Evolutionary conservation across 2,329 filamentous ascomycete genomes (phyloP).

Genomic region (Thelonectria blattea): DNA sequence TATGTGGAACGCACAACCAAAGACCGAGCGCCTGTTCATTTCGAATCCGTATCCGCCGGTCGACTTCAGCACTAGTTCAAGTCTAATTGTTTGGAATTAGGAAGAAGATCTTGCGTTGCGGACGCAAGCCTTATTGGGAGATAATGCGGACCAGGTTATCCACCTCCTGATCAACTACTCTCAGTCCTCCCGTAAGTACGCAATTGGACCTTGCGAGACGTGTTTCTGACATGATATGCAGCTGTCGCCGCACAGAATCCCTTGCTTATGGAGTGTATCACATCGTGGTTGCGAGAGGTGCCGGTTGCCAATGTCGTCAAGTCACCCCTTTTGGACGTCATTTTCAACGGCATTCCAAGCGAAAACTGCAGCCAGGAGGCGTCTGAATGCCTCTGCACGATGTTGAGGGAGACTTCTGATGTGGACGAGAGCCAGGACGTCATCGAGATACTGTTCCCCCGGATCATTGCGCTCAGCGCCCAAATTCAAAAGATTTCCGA

Average conservation of each 20-base stretch:
- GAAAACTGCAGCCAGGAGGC: conserved; percentile 85
- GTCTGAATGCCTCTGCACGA: conserved; percentile 89
- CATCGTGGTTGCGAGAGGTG: conserved; percentile 95
- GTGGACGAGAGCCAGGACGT: conserved; percentile 87
- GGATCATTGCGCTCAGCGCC: conserved; percentile 76
- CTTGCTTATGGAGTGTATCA: conserved; percentile 91
- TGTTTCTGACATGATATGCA: conserved; percentile 44
- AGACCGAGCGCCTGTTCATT: conserved; percentile 46
- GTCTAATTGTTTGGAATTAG: conserved; percentile 63
- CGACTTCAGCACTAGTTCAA: conserved; percentile 43
- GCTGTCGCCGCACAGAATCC: conserved; percentile 83
- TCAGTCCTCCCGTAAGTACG: conserved; percentile 81
- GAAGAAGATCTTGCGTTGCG: conserved; percentile 91
- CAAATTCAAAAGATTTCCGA: conserved; percentile 77
- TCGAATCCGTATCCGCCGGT: conserved; percentile 45
- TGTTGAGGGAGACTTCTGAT: conserved; percentile 90
- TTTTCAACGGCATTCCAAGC: conserved; percentile 77
- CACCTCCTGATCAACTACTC: conserved; percentile 87
- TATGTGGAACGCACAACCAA: conserved; percentile 75
- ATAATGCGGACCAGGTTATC: conserved; percentile 89
- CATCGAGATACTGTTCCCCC: conserved; percentile 83
- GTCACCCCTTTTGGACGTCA: conserved; percentile 81
- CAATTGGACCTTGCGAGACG: neutral
- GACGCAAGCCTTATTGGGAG: conserved; percentile 86
- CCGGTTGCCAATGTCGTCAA: conserved; percentile 82